These are phyloP conservation scores for Brasenia schreberi DNA, from an alignment of 164 flowering plant genomes.

Conservation along the genomic window DNA sequence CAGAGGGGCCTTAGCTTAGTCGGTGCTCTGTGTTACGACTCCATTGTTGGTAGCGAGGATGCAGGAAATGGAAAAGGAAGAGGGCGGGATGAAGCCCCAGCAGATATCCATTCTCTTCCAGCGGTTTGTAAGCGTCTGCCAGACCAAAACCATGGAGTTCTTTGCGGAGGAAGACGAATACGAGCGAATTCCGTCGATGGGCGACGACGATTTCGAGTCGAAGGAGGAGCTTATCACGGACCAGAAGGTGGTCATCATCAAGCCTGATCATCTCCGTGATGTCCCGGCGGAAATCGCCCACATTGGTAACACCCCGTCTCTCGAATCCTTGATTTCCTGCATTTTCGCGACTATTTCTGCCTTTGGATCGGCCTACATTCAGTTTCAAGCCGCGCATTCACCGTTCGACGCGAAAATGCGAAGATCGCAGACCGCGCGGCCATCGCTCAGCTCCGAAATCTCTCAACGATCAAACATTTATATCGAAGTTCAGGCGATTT, in stretches of 20 bases:
- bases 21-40: no score
- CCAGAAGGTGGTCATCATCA: conserved; percentile 70
- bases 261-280: conserved; percentile 28
- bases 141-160: conserved; percentile 79
- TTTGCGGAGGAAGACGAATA: conserved; percentile 60
- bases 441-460: conserved; percentile 47
- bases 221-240: conserved; percentile 57
- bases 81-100: conserved; percentile 40
- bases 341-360: conserved; percentile 65
- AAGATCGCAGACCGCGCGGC: conserved; percentile 49
- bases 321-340: conserved; percentile 38
- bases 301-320: conserved; percentile 7
- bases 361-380: conserved; percentile 79
- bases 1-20: no score
- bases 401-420: conserved; percentile 49
- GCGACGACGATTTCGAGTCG: conserved; percentile 39
- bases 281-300: conserved; percentile 1
- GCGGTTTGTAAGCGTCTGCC: conserved; percentile 85
- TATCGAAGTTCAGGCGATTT: conserved; percentile 13
- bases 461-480: conserved; percentile 47
- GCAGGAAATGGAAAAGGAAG: conserved; percentile 28
- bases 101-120: conserved; percentile 78
- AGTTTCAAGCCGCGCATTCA: conserved; percentile 76
- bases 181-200: conserved; percentile 3
- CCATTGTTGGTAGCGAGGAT: no score